Evolutionary conservation across 495 filamentous ascomycete species (phyloP), one percentile per base, ranked within the genome.

Genomic region (Xylaria curta): DNA sequence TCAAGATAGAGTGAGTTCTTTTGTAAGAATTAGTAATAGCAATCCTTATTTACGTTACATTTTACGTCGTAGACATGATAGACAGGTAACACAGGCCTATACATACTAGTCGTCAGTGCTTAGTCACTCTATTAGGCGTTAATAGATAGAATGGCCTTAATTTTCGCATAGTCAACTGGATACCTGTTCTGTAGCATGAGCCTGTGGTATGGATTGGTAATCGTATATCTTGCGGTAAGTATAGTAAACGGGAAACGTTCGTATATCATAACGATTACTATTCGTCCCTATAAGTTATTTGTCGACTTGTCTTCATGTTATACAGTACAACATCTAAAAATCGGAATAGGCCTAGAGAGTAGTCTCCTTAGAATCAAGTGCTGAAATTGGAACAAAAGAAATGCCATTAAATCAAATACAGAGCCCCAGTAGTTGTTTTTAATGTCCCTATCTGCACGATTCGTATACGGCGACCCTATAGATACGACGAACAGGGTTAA

Each of bases 391-490:
- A 17, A 31, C 49, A 31, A 21, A 21, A 60, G 28, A 38, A 38
- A 33, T 5, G 12, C 19, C 7, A 60, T 17, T 60, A 38, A 60
- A 38, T 38, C 58, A 60, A 60, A 21, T 15, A n/a, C 19, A 38
- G 15, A n/a, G 58, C 28, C 58, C 31, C 6, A 8, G 31, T n/a
- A 21, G 33, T 21, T 1, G 58, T 38, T 13, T 44, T 44, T 42
- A 44, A 63, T 63, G 60, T 44, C 36, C 38, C 60, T 28, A 42
- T 17, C 60, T 63, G 60, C 38, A 63, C 21, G 38, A 26, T 63
- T n/a, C 60, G 60, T 63, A 63, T 63, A 63, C 21, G 60, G 60
- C 12, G 36, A 61, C 6, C 28, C 19, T 38, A 26, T 19, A 62
- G 19, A 62, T 38, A 49, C 46, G 38, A 40, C 28, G 38, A 38